Evolutionary conservation across 495 filamentous ascomycete species (phyloP).

Genomic region (Monascus purpureus): DNA sequence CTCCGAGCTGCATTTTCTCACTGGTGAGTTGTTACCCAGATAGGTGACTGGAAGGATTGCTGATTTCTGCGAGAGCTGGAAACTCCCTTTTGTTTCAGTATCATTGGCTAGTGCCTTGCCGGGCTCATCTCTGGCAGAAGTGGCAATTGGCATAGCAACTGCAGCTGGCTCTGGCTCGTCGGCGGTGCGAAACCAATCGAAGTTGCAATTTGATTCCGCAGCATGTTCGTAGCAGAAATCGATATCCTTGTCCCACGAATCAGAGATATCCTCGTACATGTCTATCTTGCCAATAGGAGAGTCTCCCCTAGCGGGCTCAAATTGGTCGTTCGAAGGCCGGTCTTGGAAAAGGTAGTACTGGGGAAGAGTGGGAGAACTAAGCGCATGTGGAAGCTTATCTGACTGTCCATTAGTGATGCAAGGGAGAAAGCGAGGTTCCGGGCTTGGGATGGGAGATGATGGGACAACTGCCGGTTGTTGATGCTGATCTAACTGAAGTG

Average conservation of each 20-base stretch:
- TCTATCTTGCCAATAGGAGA: conserved; percentile 5
- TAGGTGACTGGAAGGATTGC: conserved; percentile 22
- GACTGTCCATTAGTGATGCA: conserved; percentile 20
- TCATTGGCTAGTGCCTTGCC: no score
- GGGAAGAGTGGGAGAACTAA: conserved; percentile 28
- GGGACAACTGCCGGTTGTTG: conserved; percentile 1
- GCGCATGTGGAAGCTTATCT: conserved; percentile 23
- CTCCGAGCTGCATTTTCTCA: conserved; percentile 45
- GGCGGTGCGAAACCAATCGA: conserved; percentile 63
- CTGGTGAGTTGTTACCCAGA: conserved; percentile 39
- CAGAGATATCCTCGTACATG: conserved; percentile 26
- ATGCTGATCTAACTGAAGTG: conserved; percentile 8
- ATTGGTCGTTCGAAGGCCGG: conserved; percentile 7
- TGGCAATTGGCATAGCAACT: no score
- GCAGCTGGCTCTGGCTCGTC: no score
- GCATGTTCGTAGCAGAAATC: conserved; percentile 90
- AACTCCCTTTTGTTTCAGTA: conserved; percentile 31
- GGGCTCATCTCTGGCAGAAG: no score
- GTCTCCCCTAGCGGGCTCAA: conserved; percentile 5
- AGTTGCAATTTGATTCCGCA: conserved; percentile 80
- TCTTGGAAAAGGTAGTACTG: conserved; percentile 9
- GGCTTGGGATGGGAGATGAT: conserved; percentile 4
- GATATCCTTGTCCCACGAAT: conserved; percentile 86
- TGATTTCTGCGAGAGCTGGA: conserved; percentile 23
- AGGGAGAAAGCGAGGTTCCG: conserved; percentile 17